Conservation (phyloP, 257 asterid genomes). For the Pogostemon cablin region DNA sequence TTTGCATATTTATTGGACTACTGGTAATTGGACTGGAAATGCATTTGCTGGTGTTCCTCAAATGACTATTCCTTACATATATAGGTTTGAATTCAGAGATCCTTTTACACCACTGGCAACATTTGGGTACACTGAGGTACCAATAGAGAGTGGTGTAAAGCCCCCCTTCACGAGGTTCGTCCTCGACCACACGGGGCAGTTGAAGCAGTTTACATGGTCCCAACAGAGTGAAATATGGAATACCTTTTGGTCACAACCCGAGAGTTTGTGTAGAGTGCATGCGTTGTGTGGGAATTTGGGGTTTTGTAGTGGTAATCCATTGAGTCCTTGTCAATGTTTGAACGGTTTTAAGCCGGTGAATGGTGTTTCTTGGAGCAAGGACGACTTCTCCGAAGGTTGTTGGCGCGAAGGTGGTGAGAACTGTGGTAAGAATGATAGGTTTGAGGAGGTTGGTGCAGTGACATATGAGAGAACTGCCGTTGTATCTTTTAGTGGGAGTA, state of each 20-base stretch:
- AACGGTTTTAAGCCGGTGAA: constrained; percentile 55
- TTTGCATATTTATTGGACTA: constrained; percentile 57
- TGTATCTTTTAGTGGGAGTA: constrained; percentile 48
- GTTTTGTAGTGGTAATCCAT: constrained; percentile 46
- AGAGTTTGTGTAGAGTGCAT: constrained; percentile 53
- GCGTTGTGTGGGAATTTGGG: constrained; percentile 80
- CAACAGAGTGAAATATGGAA: constrained; percentile 64
- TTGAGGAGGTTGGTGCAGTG: constrained; percentile 66
- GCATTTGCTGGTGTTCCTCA: constrained; percentile 70
- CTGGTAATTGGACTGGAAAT: constrained; percentile 77
- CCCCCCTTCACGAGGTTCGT: constrained; percentile 75
- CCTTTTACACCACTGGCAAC: constrained; percentile 70
- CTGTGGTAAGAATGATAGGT: constrained; percentile 53
- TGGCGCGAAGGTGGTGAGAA: constrained; percentile 37
- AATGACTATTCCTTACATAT: constrained; percentile 75
- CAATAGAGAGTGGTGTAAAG: constrained; percentile 51
- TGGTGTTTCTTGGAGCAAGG: constrained; percentile 60
- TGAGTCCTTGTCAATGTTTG: constrained; percentile 65
- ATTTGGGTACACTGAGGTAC: constrained; percentile 68
- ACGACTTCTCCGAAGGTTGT: constrained; percentile 72
- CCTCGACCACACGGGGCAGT: constrained; percentile 62
- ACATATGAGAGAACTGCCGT: constrained; percentile 46
- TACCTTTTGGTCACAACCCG: constrained; percentile 88
- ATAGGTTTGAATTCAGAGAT: constrained; percentile 50
- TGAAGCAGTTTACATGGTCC: constrained; percentile 76